Evolutionary conservation across 2,329 filamentous ascomycete species (phyloP), one percentile per base, ranked within the genome.

Genomic region (Bipolaris gigantea): DNA sequence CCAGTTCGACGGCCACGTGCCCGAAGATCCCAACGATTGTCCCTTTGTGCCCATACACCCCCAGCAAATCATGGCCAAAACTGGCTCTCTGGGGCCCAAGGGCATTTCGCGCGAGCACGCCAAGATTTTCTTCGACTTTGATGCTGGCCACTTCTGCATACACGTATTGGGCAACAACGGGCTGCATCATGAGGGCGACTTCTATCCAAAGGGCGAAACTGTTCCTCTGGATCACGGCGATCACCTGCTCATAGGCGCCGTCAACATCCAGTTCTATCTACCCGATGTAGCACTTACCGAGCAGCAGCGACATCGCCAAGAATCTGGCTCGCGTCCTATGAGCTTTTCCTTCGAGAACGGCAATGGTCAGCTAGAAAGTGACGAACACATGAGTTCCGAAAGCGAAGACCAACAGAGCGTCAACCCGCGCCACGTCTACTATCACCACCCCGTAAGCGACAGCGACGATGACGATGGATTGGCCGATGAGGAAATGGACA

Each of bases 21-120:
- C 86, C 1, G 84, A 74, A 43, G 61, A 85, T 21, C 83, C 85
- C 0, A 74, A 82, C 56, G 81, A 85, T 53, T 83, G 85, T 50
- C 85, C 87, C 3, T 81, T 89, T 53, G 81, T 92, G 44, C 84
- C 85, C 32, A 89, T 92, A 40, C 89, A 92, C 70, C 89, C 89
- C 3, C 85, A 72, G 49, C 62, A 70, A 46, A 63, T 73, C 41
- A 67, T 61, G 35, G 64, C 64, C 21, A 59, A 60, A 40, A 64
- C 63, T 2, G 82, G 82, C 5, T 79, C 83, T 44, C 84, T 85
- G 56, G 82, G 84, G 2, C 89, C 89, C 46, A 89, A 88, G 67
- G 83, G 83, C 46, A 92, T 92, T 50, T 92, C 89, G 3, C 80
- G 89, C 56, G 79, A 88, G 62, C 89, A 93, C 70, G 78, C 90